These are phyloP conservation scores for Pulveroboletus sp. DNA, from an alignment of 768 basidiomycete species.

Conservation along the genomic window DNA sequence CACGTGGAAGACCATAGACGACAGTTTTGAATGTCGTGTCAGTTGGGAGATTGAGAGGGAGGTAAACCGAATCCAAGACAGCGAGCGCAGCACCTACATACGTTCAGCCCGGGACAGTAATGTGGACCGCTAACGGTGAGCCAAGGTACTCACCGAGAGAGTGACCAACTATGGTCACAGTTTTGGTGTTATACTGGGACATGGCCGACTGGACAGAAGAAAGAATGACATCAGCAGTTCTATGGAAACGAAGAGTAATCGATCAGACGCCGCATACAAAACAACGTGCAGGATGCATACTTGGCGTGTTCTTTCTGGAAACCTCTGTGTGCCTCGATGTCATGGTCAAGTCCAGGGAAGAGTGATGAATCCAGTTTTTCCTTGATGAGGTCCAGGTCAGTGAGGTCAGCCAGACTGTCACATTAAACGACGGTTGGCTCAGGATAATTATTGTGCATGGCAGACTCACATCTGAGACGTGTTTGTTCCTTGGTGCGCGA, in stretches of 20 bases:
- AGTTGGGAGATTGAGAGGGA: slow-evolving; percentile 31
- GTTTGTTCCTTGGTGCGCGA: slow-evolving; percentile 32
- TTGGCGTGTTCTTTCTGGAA: slow-evolving; percentile 41
- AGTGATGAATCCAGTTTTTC: slow-evolving; percentile 33
- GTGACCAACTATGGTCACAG: slow-evolving; percentile 42
- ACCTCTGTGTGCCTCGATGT: slow-evolving; percentile 42
- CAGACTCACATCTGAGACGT: slow-evolving; percentile 28
- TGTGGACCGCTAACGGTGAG: not conserved
- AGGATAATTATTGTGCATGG: slow-evolving; percentile 11
- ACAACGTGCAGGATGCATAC: slow-evolving; percentile 26
- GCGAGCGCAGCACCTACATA: slow-evolving; percentile 18
- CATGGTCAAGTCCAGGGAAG: slow-evolving; percentile 44
- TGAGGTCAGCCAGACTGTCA: slow-evolving; percentile 34
- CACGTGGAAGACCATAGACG: slow-evolving; percentile 34
- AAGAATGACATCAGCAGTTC: slow-evolving; percentile 31
- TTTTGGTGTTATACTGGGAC: slow-evolving; percentile 27
- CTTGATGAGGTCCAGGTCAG: slow-evolving; percentile 36
- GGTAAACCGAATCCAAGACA: slow-evolving; percentile 35
- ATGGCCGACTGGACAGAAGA: slow-evolving; percentile 40
- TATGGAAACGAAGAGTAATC: slow-evolving; percentile 30
- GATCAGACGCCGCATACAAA: not conserved
- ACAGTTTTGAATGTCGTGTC: slow-evolving; percentile 27
- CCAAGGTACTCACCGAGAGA: slow-evolving; percentile 32
- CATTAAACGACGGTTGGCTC: not conserved
- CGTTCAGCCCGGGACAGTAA: no score